Base-by-base conservation (phyloP, 2,329 filamentous ascomycete species). In the Rhynchosporium agropyri region DNA sequence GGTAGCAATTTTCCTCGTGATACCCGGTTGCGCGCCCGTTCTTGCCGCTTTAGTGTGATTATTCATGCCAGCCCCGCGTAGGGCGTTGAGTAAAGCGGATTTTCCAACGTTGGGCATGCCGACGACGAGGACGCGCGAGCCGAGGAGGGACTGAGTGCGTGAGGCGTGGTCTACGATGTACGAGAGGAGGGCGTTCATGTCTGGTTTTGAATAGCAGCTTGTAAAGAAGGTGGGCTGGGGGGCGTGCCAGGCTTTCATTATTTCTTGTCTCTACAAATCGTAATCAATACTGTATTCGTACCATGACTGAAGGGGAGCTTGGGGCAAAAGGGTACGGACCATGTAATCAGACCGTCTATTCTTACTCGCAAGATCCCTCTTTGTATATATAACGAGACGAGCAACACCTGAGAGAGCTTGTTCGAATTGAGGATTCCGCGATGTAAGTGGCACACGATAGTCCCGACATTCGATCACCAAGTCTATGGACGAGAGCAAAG, bases 41-140 rank as follows among this genome's bases (percentile, higher is more conserved):
- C 80, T 82, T 43, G 93, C 91, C 0, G 87, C 93, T 74, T 94
- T 96, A 26, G 82, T 81, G 20, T 20, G 20, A 55, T 74, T 72
- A 58, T 80, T 77, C 68, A 91, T 83, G 46, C 92, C 91, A 20
- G 83, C 80, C 46, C 81, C 84, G 26, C 95, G 88, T 55, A 98
- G 83, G 15, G 88, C 85, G 76, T 99, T 99, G 48, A 99, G 85
- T n/a, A 99, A 81, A 1, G 93, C 92, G 53, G 91, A 96, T 78
- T 99, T 99, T 42, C 95, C 95, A 0, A 97, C 91, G 74, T 99
- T 99, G 42, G 95, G 95, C 93, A 99, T 97, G 61, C 95, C 95
- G 13, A 98, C 93, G 0, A 98, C 85, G 75, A 99, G 84, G 62
- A 92, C 85, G 55, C 92, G 86, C 69, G 92, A 84, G n/a, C 92